Conservation (phyloP, 768 basidiomycete genomes). For the Tricholoma saponaceum region DNA sequence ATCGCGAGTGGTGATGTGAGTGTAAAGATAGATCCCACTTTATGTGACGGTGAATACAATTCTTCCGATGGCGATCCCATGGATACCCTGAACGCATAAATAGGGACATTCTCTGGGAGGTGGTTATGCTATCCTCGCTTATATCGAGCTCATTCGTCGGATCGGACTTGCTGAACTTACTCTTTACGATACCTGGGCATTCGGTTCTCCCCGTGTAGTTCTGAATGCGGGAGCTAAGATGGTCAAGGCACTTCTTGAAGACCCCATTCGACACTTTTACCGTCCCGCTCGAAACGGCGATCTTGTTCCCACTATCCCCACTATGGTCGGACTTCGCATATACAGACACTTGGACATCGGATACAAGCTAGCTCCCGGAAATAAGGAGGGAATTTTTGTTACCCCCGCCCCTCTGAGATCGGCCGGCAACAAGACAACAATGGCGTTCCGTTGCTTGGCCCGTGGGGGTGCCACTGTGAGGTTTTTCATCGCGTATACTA, state of each 20-base stretch:
- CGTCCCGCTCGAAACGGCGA: background rate
- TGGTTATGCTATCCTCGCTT: background rate
- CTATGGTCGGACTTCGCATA: background rate
- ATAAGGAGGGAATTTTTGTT: background rate
- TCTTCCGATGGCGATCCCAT: background rate
- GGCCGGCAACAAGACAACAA: background rate
- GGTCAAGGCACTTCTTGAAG: background rate
- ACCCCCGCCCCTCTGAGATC: background rate
- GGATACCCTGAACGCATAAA: background rate
- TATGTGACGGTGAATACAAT: background rate
- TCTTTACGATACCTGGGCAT: background rate
- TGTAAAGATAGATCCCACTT: background rate
- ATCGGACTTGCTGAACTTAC: background rate
- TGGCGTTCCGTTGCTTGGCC: background rate
- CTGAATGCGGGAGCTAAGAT: background rate
- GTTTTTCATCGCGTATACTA: background rate
- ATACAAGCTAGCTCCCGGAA: background rate
- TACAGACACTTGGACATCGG: background rate
- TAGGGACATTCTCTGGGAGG: background rate
- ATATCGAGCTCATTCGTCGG: background rate
- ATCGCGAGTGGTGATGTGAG: background rate
- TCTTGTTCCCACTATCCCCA: background rate
- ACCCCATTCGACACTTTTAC: background rate
- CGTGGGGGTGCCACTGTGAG: background rate
- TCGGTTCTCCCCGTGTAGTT: background rate